Percentiles rank a stretch among this genome's conserved stretches.
Conservation (phyloP, 352 stramenopile genomes). For the Phytophthora lateralis region DNA sequence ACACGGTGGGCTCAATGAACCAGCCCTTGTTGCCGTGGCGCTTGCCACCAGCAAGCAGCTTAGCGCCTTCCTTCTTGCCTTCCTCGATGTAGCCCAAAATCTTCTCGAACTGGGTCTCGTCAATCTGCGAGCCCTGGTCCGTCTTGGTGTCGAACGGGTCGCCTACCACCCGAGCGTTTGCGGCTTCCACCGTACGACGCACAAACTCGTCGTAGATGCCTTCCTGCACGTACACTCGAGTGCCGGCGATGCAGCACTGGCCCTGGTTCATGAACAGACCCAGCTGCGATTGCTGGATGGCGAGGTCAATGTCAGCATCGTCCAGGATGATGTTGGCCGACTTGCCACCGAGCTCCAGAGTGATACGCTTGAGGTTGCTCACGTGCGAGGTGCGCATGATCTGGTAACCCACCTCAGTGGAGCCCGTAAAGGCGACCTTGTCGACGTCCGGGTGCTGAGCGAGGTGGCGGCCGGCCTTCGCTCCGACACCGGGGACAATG, state of each 20-base stretch:
- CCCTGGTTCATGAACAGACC: conserved; percentile 86
- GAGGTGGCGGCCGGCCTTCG: conserved; percentile 41
- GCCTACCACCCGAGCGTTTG: conserved; percentile 58
- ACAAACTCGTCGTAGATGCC: conserved; percentile 88
- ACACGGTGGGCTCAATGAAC: conserved; percentile 93
- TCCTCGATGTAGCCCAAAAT: conserved; percentile 84
- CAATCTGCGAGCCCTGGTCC: conserved; percentile 58
- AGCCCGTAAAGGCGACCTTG: conserved; percentile 86
- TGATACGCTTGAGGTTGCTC: conserved; percentile 75
- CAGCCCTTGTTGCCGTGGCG: conserved; percentile 62
- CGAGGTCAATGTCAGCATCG: conserved; percentile 66
- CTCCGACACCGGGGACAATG: conserved; percentile 63
- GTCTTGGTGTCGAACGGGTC: conserved; percentile 49
- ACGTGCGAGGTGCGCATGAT: conserved; percentile 59
- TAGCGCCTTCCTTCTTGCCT: conserved; percentile 81
- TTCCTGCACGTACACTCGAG: conserved; percentile 86
- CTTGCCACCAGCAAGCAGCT: conserved; percentile 74
- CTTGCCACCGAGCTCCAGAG: conserved; percentile 79
- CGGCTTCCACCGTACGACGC: conserved; percentile 43
- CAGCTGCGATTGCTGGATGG: conserved; percentile 46
- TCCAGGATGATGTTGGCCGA: conserved; percentile 72
- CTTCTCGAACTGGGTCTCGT: conserved; percentile 71
- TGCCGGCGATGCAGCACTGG: conserved; percentile 85
- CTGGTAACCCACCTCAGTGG: conserved; percentile 59
- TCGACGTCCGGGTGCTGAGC: conserved; percentile 57